Conservation (phyloP, 768 basidiomycete species). For the Hemileccinum impolitum region DNA sequence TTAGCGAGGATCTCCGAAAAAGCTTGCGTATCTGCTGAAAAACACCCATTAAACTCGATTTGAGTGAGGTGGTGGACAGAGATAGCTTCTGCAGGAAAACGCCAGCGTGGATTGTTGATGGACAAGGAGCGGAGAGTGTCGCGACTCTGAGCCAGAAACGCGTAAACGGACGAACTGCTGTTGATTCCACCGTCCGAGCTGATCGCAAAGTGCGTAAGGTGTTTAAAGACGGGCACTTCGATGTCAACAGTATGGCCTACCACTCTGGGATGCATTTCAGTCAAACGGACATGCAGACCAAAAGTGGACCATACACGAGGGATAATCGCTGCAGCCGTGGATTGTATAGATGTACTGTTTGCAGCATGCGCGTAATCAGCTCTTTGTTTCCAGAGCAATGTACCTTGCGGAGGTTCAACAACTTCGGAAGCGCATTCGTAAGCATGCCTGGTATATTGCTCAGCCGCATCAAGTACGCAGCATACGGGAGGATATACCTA, state of each 20-base stretch:
- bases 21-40: conserved; percentile 46
- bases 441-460: conserved; percentile 50
- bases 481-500: conserved; percentile 37
- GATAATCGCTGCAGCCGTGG: conserved; percentile 57
- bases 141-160: conserved; percentile 53
- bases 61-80: conserved; percentile 62
- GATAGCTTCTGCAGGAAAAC: conserved; percentile 51
- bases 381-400: conserved; percentile 58
- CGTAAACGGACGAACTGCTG: conserved; percentile 36
- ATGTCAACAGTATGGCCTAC: conserved; percentile 45
- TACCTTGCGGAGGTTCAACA: conserved; percentile 56
- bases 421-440: conserved; percentile 62
- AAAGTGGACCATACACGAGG: conserved; percentile 40
- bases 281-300: not conserved
- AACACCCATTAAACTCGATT: conserved; percentile 57
- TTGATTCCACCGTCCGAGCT: conserved; percentile 39
- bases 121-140: conserved; percentile 50
- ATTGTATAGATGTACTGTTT: conserved; percentile 47
- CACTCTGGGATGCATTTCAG: conserved; percentile 13
- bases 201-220: conserved; percentile 59
- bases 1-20: conserved; percentile 58
- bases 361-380: conserved; percentile 49
- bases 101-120: conserved; percentile 54
- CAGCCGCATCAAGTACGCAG: not conserved
- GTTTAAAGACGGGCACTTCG: conserved; percentile 46